Conservation (phyloP, 2,329 filamentous ascomycete species). For the Microsporum audouinii region DNA sequence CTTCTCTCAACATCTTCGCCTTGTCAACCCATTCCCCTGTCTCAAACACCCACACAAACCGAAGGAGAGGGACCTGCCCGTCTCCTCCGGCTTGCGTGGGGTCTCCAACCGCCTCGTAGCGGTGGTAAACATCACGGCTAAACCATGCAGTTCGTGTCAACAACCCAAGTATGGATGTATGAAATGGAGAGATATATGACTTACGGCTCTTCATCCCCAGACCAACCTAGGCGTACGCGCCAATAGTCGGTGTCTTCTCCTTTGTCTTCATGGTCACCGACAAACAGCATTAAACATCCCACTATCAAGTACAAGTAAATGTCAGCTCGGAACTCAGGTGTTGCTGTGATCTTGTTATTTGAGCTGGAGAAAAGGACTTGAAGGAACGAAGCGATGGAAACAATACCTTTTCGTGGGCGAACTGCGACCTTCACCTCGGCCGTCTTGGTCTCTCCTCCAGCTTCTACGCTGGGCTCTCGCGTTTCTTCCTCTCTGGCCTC, state of each 20-base stretch:
- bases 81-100: constrained; percentile 3
- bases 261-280: constrained; percentile 8
- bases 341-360: neutral
- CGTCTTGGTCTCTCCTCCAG: neutral
- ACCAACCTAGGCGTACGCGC: constrained; percentile 13
- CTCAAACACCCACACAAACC: constrained; percentile 13
- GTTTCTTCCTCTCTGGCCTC: neutral
- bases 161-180: neutral
- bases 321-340: neutral
- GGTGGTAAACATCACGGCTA: constrained; percentile 10
- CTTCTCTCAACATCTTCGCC: constrained; percentile 6
- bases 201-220: constrained; percentile 9
- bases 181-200: neutral
- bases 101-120: constrained; percentile 14
- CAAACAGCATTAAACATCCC: constrained; percentile 11
- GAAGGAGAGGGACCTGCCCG: neutral
- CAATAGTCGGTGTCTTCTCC: constrained; percentile 9
- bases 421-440: neutral
- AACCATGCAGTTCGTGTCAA: neutral
- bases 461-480: neutral
- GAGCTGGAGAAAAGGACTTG: neutral
- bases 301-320: neutral
- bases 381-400: neutral
- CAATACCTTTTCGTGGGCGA: constrained; percentile 8
- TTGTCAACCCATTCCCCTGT: constrained; percentile 14